Base-by-base conservation (phyloP, 2,329 filamentous ascomycete genomes). In the Annulohypoxylon truncatum region DNA sequence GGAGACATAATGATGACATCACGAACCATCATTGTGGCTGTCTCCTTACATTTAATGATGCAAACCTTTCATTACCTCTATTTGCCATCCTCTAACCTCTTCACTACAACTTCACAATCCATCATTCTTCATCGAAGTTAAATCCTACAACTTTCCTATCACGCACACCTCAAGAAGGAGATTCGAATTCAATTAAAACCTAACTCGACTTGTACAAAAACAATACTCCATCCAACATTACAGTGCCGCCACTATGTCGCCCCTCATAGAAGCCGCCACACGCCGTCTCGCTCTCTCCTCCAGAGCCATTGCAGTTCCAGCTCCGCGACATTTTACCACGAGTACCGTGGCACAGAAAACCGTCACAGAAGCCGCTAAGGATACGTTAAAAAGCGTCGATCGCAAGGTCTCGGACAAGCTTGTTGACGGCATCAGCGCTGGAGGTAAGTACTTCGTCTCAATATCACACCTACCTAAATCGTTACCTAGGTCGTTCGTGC, bases 321-420 rank as follows among this genome's bases (percentile, higher is more conserved):
- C 79, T 26, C 80, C 83, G 9, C 81, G 85, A 55, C 75, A 81
- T 35, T 89, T 89, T 78, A 83, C 82, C 64, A 84, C 84, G 10
- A 81, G 79, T 53, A 67, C 81, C 8, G 75, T 77, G 1, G 70
- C 77, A 7, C 80, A 80, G 48, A 88, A 87, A 79, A 79, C 82
- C 8, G 79, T 83, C 2, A 79, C 84, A 54, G 85, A 89, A 61
- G 71, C 82, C 0, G 84, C 85, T 71, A 90, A 89, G 78, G 87
- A 90, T 66, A 82, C 83, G 2, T 77, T 87, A 61, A 88, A 90
- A 78, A 79, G 78, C 4, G 86, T 89, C 4, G 87, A 90, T 79
- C 82, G 86, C 28, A 82, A 80, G 52, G 86, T 90, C 42, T 84
- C 85, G 64, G 84, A 88, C 75, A 89, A 88, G 75, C 74, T 90